These are phyloP conservation scores for Amniculicola lignicola DNA, from an alignment of 495 filamentous ascomycete species.

Conservation along the genomic window DNA sequence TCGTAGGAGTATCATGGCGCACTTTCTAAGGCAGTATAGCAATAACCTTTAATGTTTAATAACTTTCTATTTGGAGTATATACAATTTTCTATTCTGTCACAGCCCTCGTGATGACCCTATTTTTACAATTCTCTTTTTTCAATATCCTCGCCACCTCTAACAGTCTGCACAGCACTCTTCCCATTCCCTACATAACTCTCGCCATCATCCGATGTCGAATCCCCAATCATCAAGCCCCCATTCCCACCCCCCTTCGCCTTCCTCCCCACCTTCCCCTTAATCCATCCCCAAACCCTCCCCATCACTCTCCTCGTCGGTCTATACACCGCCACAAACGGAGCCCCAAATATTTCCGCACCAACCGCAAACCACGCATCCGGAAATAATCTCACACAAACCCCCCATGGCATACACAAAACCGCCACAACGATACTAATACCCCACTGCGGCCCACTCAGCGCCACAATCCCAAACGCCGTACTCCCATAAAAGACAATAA, in stretches of 20 bases:
- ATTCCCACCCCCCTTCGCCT: slow-evolving; percentile 2
- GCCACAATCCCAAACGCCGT: slow-evolving; percentile 68
- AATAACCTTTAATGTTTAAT: too few species aligned
- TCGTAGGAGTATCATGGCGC: too few species aligned
- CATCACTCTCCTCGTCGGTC: slow-evolving; percentile 1
- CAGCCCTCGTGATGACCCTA: too few species aligned
- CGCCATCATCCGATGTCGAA: background rate
- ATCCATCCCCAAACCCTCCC: background rate
- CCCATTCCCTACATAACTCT: background rate
- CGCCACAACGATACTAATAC: slow-evolving; percentile 67
- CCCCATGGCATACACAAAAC: slow-evolving; percentile 71
- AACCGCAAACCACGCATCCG: slow-evolving; percentile 44
- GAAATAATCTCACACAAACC: slow-evolving; percentile 64
- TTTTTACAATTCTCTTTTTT: slow-evolving; percentile 37
- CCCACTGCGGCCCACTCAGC: slow-evolving; percentile 70
- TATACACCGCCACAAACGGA: slow-evolving; percentile 22
- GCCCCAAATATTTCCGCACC: slow-evolving; percentile 46
- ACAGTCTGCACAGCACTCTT: slow-evolving; percentile 8
- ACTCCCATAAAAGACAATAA: slow-evolving; percentile 76
- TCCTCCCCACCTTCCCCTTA: background rate
- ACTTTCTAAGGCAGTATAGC: too few species aligned
- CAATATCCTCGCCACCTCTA: background rate
- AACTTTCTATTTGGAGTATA: too few species aligned
- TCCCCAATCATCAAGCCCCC: too few species aligned
- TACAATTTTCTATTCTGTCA: too few species aligned